phyloP scores from a whole-genome alignment of 768 basidiomycete species.

The Chalciporus pseudorubinellus region DNA sequence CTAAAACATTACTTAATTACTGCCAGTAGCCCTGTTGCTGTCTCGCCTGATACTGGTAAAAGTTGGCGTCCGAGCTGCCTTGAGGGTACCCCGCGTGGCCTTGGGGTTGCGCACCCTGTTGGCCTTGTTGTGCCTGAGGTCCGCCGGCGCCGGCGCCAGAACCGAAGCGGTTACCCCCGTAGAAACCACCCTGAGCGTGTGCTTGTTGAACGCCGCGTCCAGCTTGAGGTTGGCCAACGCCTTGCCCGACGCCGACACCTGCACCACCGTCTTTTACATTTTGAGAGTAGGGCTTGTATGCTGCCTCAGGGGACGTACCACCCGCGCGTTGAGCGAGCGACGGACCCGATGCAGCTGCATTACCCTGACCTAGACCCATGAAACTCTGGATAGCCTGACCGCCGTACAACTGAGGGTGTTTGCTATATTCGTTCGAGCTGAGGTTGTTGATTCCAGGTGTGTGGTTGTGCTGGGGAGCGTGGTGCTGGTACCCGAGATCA shows the following conservation, averaged over 20 bases:
- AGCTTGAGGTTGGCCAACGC: constrained; percentile 37
- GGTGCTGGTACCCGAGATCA: constrained; percentile 53
- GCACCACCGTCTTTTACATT: constrained; percentile 57
- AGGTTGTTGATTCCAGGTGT: constrained; percentile 42
- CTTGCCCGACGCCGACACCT: constrained; percentile 40
- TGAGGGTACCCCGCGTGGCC: constrained; percentile 50
- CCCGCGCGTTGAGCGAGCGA: constrained; percentile 42
- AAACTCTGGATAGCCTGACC: constrained; percentile 67
- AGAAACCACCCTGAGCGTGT: constrained; percentile 44
- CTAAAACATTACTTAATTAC: constrained; percentile 22
- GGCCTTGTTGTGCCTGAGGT: constrained; percentile 50
- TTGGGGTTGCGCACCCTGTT: constrained; percentile 34
- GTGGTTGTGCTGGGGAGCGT: constrained; percentile 56
- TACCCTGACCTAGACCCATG: constrained; percentile 57
- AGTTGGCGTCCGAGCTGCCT: constrained; percentile 60
- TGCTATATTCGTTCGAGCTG: constrained; percentile 42
- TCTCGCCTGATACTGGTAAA: constrained; percentile 70
- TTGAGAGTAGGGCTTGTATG: constrained; percentile 71
- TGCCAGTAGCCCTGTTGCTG: constrained; percentile 62
- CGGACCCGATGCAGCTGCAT: constrained; percentile 43
- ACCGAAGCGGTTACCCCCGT: constrained; percentile 43
- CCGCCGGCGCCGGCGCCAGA: constrained; percentile 40
- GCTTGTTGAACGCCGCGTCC: constrained; percentile 46
- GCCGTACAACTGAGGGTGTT: constrained; percentile 45
- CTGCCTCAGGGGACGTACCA: constrained; percentile 63